These are phyloP conservation scores for Syncephalastrum contaminatum DNA, from an alignment of 371 early-diverging fungal genomes.

Conservation along the genomic window DNA sequence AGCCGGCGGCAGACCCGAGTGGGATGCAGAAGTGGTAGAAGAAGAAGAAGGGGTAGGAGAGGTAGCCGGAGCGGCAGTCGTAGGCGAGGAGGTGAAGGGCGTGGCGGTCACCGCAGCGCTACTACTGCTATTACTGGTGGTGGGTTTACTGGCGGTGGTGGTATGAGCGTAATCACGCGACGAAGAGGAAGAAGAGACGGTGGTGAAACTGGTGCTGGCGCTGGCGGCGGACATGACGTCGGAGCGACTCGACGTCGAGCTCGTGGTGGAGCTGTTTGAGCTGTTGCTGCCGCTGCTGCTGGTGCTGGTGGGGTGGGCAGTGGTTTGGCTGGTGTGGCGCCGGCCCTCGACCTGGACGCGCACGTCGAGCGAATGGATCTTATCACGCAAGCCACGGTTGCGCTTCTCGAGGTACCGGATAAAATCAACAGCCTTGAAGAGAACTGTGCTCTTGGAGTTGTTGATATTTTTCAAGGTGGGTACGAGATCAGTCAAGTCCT, in stretches of 20 bases:
- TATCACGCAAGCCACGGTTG: conserved; percentile 51
- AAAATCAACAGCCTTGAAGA: conserved; percentile 58
- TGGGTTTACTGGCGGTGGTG: conserved; percentile 3
- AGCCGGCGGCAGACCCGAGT: conserved; percentile 10
- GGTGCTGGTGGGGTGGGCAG: not conserved
- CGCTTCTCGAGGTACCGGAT: conserved; percentile 48
- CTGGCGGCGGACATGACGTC: not conserved
- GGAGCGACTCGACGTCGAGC: no score
- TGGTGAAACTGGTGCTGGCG: not conserved
- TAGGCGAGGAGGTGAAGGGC: conserved; percentile 5
- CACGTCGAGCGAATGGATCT: conserved; percentile 46
- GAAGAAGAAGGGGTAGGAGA: not conserved
- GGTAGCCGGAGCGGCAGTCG: not conserved
- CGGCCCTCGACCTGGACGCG: conserved; percentile 38
- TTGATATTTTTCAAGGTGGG: conserved; percentile 70
- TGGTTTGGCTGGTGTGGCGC: conserved; percentile 4
- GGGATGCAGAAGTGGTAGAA: not conserved
- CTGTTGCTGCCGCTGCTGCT: conserved; percentile 2
- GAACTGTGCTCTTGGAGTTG: conserved; percentile 54
- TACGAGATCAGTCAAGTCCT: conserved; percentile 78
- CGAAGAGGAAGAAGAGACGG: conserved; percentile 5
- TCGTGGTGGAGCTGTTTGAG: not conserved
- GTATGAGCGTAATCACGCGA: not conserved
- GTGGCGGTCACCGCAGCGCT: conserved; percentile 1
- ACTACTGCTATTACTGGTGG: conserved; percentile 4